These are phyloP conservation scores for Lachnellula arida DNA, from an alignment of 2,329 filamentous ascomycete species.

Conservation along the genomic window DNA sequence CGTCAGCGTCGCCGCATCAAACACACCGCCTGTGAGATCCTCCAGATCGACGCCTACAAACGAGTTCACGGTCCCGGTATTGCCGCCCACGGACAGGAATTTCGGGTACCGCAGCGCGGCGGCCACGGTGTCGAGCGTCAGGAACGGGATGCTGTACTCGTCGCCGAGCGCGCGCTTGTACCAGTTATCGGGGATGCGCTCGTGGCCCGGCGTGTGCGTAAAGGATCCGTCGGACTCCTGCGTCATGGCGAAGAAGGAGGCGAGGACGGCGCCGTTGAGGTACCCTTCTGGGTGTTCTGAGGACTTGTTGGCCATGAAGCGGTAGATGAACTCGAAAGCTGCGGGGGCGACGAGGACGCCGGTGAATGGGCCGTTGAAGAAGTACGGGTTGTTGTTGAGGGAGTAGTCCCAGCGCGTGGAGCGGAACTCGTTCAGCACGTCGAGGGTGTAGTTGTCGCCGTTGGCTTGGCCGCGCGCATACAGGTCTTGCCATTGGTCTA, in stretches of 20 bases:
- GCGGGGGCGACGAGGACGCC: constrained; percentile 20
- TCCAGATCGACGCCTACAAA: constrained; percentile 43
- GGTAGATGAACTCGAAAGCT: constrained; percentile 23
- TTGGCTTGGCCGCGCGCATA: constrained; percentile 21
- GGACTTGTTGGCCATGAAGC: constrained; percentile 26
- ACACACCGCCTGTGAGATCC: constrained; percentile 37
- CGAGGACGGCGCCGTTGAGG: constrained; percentile 32
- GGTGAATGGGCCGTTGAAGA: constrained; percentile 43
- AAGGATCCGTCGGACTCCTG: constrained; percentile 19
- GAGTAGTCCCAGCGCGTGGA: constrained; percentile 43
- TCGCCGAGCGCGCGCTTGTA: constrained; percentile 25
- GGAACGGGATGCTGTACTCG: constrained; percentile 37
- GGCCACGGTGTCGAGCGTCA: constrained; percentile 37
- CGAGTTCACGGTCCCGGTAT: constrained; percentile 45
- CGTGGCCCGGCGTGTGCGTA: constrained; percentile 5
- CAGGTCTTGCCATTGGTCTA: neutral
- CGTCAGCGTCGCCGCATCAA: constrained; percentile 38
- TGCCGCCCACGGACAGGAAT: constrained; percentile 41
- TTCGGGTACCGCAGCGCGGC: constrained; percentile 31
- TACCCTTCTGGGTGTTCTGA: constrained; percentile 33
- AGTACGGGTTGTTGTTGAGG: constrained; percentile 46
- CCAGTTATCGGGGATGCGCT: constrained; percentile 26
- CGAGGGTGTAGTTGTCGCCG: constrained; percentile 46
- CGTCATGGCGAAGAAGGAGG: constrained; percentile 28
- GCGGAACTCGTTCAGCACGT: constrained; percentile 44